Evolutionary conservation across 176 grass and related monocot species (phyloP).

Genomic region (Avena insularis): DNA sequence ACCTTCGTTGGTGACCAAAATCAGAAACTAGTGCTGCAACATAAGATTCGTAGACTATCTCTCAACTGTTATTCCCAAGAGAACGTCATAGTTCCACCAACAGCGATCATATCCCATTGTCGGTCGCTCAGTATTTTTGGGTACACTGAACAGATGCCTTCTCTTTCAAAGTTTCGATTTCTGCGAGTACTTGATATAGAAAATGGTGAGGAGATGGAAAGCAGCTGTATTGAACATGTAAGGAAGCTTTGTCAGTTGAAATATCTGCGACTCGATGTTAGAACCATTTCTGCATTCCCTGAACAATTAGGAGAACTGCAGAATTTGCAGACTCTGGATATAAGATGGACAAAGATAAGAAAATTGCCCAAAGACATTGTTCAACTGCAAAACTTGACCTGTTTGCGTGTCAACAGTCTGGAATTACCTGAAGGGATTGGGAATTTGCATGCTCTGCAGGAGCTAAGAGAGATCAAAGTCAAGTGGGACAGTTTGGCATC

Average conservation of each 20-base stretch:
- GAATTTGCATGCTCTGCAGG: constrained; percentile 35
- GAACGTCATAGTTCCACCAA: constrained; percentile 13
- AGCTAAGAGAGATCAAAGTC: constrained; percentile 35
- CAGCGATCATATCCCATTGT: constrained; percentile 13
- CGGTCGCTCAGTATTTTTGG: constrained; percentile 44
- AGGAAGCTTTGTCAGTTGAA: constrained; percentile 32
- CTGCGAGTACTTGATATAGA: constrained; percentile 51
- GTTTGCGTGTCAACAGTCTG: not conserved
- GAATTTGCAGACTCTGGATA: constrained; percentile 32
- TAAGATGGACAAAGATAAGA: constrained; percentile 26
- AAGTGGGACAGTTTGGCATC: not conserved
- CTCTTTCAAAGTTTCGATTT: constrained; percentile 34
- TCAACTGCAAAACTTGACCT: constrained; percentile 30
- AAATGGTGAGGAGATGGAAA: constrained; percentile 40
- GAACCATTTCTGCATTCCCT: constrained; percentile 33
- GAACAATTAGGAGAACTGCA: constrained; percentile 42
- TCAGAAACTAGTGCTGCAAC: not conserved
- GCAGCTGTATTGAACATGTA: constrained; percentile 32
- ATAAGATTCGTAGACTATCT: constrained; percentile 43
- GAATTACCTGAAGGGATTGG: constrained; percentile 41
- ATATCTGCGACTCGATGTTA: constrained; percentile 32
- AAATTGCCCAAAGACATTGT: constrained; percentile 34
- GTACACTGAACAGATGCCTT: constrained; percentile 37
- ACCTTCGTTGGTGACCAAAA: constrained; percentile 31
- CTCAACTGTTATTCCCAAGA: constrained; percentile 38